A percentile compares a stretch with the other conserved stretches of the same genome.
These are phyloP conservation scores for Aspergillus arachidicola DNA, from an alignment of 2,329 filamentous ascomycete species.

Conservation along the genomic window DNA sequence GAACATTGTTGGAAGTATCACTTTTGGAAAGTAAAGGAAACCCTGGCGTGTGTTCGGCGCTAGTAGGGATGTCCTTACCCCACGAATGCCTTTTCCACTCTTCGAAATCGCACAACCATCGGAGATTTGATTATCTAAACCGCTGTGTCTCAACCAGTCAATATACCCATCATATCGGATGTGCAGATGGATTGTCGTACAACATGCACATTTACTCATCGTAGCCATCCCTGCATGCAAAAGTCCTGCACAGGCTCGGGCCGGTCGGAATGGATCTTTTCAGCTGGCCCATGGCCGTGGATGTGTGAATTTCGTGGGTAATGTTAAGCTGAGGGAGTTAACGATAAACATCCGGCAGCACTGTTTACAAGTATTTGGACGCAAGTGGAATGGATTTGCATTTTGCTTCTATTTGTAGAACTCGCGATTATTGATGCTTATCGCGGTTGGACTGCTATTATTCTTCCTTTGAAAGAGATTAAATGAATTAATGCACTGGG, in stretches of 20 bases:
- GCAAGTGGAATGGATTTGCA: not conserved
- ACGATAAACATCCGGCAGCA: not conserved
- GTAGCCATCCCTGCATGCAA: constrained; percentile 13
- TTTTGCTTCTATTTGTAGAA: constrained; percentile 1
- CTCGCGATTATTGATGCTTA: not conserved
- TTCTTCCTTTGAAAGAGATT: no score
- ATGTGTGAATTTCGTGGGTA: not conserved
- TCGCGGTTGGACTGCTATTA: not conserved
- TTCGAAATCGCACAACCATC: constrained; percentile 4
- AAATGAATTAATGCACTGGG: not conserved
- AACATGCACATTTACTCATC: constrained; percentile 11
- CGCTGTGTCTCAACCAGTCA: not conserved
- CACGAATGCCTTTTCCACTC: not conserved
- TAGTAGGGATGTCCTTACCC: not conserved
- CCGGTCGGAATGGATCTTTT: constrained; percentile 20
- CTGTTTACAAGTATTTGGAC: not conserved
- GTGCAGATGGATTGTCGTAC: constrained; percentile 12
- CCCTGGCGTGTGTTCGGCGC: not conserved
- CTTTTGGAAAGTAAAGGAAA: not conserved
- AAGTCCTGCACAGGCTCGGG: constrained; percentile 25
- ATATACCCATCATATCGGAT: constrained; percentile 10
- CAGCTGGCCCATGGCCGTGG: constrained; percentile 10
- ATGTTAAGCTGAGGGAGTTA: not conserved
- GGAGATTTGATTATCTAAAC: constrained; percentile 18
- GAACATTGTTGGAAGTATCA: not conserved